phyloP scores from a whole-genome alignment of 352 stramenopile genomes.

The Phytophthora constricta region DNA sequence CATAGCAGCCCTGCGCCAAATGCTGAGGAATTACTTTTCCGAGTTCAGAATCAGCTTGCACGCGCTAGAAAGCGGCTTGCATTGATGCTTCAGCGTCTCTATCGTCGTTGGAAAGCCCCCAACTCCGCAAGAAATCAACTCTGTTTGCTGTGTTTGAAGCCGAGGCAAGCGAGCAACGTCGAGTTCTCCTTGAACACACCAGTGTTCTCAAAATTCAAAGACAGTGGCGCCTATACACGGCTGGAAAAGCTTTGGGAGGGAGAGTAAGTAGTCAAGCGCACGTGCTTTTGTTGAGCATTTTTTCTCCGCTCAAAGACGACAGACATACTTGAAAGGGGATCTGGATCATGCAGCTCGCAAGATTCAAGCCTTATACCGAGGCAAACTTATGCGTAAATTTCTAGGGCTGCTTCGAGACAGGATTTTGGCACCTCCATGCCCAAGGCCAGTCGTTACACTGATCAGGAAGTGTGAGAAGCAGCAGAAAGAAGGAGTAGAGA shows the following conservation, averaged over 20 bases:
- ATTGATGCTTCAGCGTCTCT: conserved; percentile 51
- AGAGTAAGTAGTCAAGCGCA: conserved; percentile 29
- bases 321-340: conserved; percentile 21
- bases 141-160: conserved; percentile 14
- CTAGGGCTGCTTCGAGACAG: conserved; percentile 40
- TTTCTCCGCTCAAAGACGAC: conserved; percentile 38
- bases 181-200: conserved; percentile 13
- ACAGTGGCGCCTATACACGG: conserved; percentile 43
- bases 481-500: conserved; percentile 32
- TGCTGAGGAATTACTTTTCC: conserved; percentile 45
- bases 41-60: conserved; percentile 41
- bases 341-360: conserved; percentile 46
- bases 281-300: conserved; percentile 56
- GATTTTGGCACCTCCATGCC: conserved; percentile 20
- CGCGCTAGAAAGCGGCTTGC: conserved; percentile 47
- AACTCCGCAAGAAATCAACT: conserved; percentile 5
- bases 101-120: conserved; percentile 33
- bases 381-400: conserved; percentile 50
- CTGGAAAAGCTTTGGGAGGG: conserved; percentile 14
- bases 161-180: conserved; percentile 16
- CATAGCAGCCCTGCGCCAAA: not conserved
- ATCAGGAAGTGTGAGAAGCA: conserved; percentile 35
- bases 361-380: conserved; percentile 65
- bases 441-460: conserved; percentile 43
- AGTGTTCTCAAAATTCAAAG: conserved; percentile 47